Conservation (phyloP, 352 stramenopile genomes). For the Pythium insidiosum region DNA sequence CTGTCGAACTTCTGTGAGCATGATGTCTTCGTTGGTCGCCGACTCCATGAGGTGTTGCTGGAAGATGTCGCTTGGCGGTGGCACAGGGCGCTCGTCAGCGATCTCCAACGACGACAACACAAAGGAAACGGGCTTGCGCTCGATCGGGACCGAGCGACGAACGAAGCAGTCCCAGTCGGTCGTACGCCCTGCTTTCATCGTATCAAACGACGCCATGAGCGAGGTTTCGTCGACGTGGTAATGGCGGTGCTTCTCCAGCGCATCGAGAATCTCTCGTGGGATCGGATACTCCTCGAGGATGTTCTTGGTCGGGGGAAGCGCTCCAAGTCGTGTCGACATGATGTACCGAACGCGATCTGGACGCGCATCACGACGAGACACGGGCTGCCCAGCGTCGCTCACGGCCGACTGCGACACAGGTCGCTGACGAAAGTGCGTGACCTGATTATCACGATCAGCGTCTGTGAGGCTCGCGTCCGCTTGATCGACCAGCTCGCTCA, state of each 20-base stretch:
- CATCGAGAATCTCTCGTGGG: constrained; percentile 56
- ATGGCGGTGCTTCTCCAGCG: constrained; percentile 51
- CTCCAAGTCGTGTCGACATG: constrained; percentile 47
- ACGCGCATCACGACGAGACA: constrained; percentile 22
- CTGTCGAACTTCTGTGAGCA: constrained; percentile 56
- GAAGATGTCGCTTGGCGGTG: constrained; percentile 52
- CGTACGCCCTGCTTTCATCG: constrained; percentile 9
- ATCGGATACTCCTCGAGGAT: constrained; percentile 72
- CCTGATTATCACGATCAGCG: constrained; percentile 20
- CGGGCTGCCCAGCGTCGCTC: constrained; percentile 22
- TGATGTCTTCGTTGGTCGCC: constrained; percentile 34
- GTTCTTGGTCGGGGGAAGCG: constrained; percentile 41
- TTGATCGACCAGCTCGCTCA: constrained; percentile 20
- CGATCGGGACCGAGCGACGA: constrained; percentile 42
- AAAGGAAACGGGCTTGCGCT: constrained; percentile 63
- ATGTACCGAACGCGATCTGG: constrained; percentile 59
- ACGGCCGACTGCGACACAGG: constrained; percentile 28
- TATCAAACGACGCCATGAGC: constrained; percentile 51
- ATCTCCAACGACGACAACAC: constrained; percentile 52
- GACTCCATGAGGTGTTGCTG: constrained; percentile 43
- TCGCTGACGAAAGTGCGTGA: constrained; percentile 46
- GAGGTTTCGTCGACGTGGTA: constrained; percentile 55
- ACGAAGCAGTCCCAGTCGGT: constrained; percentile 55
- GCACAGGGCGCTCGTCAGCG: constrained; percentile 31
- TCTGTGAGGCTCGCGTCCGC: constrained; percentile 15